Evolutionary conservation across 2,329 filamentous ascomycete genomes (phyloP).

Genomic region (Botryosphaeria agaves): DNA sequence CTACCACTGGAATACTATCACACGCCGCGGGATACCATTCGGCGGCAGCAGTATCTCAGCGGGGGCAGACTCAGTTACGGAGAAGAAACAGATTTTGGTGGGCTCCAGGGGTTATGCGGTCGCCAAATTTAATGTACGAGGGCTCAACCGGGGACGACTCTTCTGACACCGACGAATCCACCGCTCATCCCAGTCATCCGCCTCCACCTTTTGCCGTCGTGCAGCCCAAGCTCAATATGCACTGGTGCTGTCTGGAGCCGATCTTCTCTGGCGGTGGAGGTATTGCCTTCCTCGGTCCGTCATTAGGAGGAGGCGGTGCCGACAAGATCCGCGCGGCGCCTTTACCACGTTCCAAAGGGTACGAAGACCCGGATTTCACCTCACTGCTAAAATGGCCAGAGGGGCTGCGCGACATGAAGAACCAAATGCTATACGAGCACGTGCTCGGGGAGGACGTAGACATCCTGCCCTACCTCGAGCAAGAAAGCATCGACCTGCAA

Average conservation of each 20-base stretch:
- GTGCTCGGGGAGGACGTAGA: constrained; percentile 22
- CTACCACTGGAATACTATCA: too few species aligned
- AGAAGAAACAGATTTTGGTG: constrained; percentile 36
- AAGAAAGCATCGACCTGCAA: constrained; percentile 24
- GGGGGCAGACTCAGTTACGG: constrained; percentile 1
- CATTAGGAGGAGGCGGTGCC: constrained; percentile 29
- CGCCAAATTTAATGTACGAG: constrained; percentile 42
- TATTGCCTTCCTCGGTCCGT: constrained; percentile 36
- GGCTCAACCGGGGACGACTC: constrained; percentile 19
- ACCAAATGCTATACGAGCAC: constrained; percentile 22
- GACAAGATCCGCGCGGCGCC: constrained; percentile 39
- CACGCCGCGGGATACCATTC: background rate
- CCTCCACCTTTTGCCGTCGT: constrained; percentile 12
- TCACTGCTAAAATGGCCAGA: constrained; percentile 29
- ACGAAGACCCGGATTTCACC: constrained; percentile 37
- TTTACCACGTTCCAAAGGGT: constrained; percentile 34
- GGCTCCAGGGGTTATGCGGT: constrained; percentile 36
- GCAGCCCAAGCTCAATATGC: constrained; percentile 32
- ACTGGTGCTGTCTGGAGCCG: constrained; percentile 43
- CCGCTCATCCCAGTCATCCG: constrained; percentile 13
- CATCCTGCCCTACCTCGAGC: constrained; percentile 19
- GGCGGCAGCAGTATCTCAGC: background rate
- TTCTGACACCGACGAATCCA: constrained; percentile 19
- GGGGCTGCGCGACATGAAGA: constrained; percentile 21
- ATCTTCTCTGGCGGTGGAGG: constrained; percentile 42